phyloP scores from a whole-genome alignment of 2,329 filamentous ascomycete genomes.

The Calonectria pseudoreteaudii region DNA sequence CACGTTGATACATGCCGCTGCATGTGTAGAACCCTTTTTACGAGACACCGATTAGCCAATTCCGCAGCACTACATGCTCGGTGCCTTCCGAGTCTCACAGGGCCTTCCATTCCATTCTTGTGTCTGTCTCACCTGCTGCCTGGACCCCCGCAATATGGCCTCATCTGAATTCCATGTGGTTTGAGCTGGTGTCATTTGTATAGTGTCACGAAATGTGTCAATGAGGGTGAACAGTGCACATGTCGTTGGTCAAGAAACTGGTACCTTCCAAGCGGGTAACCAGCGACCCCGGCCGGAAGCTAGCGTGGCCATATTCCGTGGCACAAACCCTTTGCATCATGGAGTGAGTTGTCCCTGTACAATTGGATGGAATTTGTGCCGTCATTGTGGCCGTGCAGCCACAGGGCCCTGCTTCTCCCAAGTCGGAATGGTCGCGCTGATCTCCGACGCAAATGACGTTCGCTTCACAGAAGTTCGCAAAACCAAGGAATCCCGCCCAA shows the following conservation, averaged over 20 bases:
- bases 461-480: neutral
- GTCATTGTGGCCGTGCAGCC: neutral
- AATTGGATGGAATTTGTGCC: neutral
- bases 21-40: neutral
- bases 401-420: neutral
- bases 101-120: neutral
- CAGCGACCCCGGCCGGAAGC: neutral
- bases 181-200: neutral
- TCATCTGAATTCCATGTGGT: neutral
- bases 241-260: fast-evolving
- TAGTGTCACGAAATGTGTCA: neutral
- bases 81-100: neutral
- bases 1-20: neutral
- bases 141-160: neutral
- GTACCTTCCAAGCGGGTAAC: neutral
- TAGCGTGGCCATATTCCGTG: neutral
- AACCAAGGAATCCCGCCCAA: neutral
- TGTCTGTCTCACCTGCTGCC: neutral
- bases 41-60: neutral
- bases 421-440: neutral
- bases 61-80: neutral
- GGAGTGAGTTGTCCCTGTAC: neutral
- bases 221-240: neutral
- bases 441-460: neutral
- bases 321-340: neutral